These are phyloP conservation scores for Deinandra increscens DNA, from an alignment of 129 eudicot species.

Conservation along the genomic window DNA sequence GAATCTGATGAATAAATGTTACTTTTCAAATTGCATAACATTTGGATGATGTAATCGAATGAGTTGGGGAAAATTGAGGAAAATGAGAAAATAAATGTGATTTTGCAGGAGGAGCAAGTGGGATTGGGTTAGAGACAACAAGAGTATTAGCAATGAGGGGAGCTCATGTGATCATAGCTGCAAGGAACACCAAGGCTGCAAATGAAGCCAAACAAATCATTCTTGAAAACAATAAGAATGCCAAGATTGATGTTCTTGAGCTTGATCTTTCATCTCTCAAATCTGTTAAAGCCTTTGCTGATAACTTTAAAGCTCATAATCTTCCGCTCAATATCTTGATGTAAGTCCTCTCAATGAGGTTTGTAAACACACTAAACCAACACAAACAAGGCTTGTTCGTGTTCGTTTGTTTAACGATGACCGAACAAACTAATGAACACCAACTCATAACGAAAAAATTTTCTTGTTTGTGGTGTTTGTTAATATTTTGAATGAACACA, in stretches of 20 bases:
- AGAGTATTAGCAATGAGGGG: constrained; percentile 74
- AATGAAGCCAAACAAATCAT: constrained; percentile 64
- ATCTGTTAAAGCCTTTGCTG: constrained; percentile 62
- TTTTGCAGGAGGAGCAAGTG: constrained; percentile 86
- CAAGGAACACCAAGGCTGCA: constrained; percentile 79
- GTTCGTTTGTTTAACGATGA: too few species aligned
- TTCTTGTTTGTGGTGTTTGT: too few species aligned
- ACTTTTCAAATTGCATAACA: neutral
- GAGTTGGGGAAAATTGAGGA: neutral
- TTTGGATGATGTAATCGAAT: neutral
- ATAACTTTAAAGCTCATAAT: constrained; percentile 55
- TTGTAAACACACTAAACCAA: too few species aligned
- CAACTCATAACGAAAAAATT: too few species aligned
- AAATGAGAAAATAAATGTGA: neutral
- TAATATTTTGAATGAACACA: too few species aligned
- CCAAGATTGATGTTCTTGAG: constrained; percentile 61
- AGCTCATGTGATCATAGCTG: constrained; percentile 85
- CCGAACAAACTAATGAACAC: too few species aligned
- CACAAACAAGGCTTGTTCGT: too few species aligned
- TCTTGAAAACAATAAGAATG: constrained; percentile 44
- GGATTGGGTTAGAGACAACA: constrained; percentile 93
- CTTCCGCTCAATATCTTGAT: constrained; percentile 92
- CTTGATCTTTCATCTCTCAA: constrained; percentile 75
- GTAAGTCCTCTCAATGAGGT: constrained; percentile 29
- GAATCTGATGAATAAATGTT: neutral